A percentile compares a stretch with the other conserved stretches of the same genome.
phyloP scores from a whole-genome alignment of 768 basidiomycete species.

The Panellus pusillus region DNA sequence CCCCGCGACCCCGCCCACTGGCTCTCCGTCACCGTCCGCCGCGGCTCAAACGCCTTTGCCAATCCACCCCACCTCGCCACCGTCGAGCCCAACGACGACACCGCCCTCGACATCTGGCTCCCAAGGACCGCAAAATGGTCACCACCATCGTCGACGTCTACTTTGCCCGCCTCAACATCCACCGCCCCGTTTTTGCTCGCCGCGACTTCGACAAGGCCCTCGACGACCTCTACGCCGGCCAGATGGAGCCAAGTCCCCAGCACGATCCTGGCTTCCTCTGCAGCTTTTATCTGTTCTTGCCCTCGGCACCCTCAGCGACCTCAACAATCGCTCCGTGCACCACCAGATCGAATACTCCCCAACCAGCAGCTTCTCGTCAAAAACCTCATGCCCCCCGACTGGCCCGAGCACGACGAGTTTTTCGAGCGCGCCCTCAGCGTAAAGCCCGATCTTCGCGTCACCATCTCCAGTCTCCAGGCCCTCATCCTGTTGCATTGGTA shows the following conservation, averaged over 20 bases:
- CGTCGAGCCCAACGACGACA: slow-evolving; percentile 36
- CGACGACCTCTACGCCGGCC: slow-evolving; percentile 63
- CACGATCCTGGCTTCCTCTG: slow-evolving; percentile 80
- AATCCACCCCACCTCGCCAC: slow-evolving; percentile 22
- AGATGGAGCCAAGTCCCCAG: slow-evolving; percentile 33
- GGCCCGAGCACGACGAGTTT: slow-evolving; percentile 85
- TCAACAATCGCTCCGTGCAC: slow-evolving; percentile 67
- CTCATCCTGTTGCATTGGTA: slow-evolving; percentile 87
- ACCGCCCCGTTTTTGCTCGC: slow-evolving; percentile 75
- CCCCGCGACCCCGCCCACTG: slow-evolving; percentile 66
- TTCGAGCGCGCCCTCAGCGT: slow-evolving; percentile 75
- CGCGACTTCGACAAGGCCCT: slow-evolving; percentile 67
- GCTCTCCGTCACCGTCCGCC: slow-evolving; percentile 54
- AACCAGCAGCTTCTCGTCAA: slow-evolving; percentile 43
- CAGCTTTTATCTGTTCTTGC: slow-evolving; percentile 77
- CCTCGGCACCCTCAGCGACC: slow-evolving; percentile 78
- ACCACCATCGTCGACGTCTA: slow-evolving; percentile 65
- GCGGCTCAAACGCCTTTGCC: slow-evolving; percentile 39
- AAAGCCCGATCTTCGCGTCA: slow-evolving; percentile 82
- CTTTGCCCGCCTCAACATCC: slow-evolving; percentile 74
- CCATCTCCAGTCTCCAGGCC: slow-evolving; percentile 79
- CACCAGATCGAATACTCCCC: slow-evolving; percentile 46
- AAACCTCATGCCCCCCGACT: slow-evolving; percentile 63
- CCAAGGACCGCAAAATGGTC: slow-evolving; percentile 72
- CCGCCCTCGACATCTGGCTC: slow-evolving; percentile 58